Evolutionary conservation across 2,329 filamentous ascomycete genomes (phyloP).

Genomic region (Colletotrichum sp.): DNA sequence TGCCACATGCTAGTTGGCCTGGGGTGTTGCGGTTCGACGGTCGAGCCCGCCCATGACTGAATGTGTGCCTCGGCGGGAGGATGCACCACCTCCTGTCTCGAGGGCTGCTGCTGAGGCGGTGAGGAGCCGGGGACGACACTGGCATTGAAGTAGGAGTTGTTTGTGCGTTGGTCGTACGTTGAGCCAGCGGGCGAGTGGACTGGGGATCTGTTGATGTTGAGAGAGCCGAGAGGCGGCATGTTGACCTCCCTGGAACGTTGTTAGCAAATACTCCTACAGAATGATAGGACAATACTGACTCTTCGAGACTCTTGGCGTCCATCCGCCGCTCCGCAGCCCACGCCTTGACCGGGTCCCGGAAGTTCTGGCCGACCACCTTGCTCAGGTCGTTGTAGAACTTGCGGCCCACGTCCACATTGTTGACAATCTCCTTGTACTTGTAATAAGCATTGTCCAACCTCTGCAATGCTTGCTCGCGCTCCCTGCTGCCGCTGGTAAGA

Average conservation of each 20-base stretch:
- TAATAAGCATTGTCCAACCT: constrained; percentile 88
- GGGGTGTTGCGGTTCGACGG: constrained; percentile 61
- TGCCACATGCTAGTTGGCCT: constrained; percentile 71
- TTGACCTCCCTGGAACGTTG: constrained; percentile 47
- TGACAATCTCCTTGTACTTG: constrained; percentile 95
- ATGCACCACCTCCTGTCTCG: constrained; percentile 29
- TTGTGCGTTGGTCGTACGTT: constrained; percentile 19
- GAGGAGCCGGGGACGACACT: constrained; percentile 13
- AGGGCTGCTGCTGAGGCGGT: constrained; percentile 9
- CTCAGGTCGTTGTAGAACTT: constrained; percentile 98
- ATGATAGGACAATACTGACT: constrained; percentile 54
- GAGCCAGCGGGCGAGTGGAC: constrained; percentile 24
- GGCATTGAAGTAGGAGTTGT: constrained; percentile 19
- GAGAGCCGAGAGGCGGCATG: constrained; percentile 55
- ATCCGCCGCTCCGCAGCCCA: constrained; percentile 83
- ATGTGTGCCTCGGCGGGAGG: constrained; percentile 53
- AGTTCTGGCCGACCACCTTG: constrained; percentile 79
- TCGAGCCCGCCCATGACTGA: constrained; percentile 61
- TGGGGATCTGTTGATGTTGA: constrained; percentile 40
- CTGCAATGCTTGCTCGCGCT: constrained; percentile 87
- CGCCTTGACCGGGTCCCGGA: constrained; percentile 76
- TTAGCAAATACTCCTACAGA: neutral
- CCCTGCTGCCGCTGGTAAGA: constrained; percentile 67
- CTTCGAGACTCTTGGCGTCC: constrained; percentile 80
- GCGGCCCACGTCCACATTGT: constrained; percentile 86